These are phyloP conservation scores for Priceomyces carsonii DNA, from an alignment of 805 yeast species.

Conservation along the genomic window DNA sequence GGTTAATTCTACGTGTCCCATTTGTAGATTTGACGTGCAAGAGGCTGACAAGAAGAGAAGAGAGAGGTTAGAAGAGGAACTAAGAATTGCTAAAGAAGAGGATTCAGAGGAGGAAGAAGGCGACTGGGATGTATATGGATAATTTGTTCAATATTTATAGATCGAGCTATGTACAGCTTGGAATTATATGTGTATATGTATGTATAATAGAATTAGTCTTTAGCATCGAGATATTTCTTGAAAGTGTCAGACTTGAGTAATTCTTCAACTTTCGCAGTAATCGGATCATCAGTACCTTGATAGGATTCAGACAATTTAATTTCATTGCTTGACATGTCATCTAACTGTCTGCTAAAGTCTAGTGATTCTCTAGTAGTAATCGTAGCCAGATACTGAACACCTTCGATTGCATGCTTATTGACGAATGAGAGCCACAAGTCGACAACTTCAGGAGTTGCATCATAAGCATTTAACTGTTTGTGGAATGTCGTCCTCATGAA, in stretches of 20 bases:
- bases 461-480: constrained; percentile 73
- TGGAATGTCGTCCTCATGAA: constrained; percentile 85
- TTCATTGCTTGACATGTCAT: constrained; percentile 25
- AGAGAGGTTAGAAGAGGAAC: constrained; percentile 34
- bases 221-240: constrained; percentile 45
- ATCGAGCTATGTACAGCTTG: neutral
- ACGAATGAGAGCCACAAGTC: constrained; percentile 81
- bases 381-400: constrained; percentile 80
- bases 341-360: constrained; percentile 27
- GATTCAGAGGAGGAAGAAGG: constrained; percentile 59
- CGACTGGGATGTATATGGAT: constrained; percentile 83
- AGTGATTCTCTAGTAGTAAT: constrained; percentile 42
- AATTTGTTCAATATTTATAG: no score
- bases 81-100: constrained; percentile 39
- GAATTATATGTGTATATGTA: no score
- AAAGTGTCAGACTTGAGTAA: constrained; percentile 72
- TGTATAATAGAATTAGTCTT: constrained; percentile 1
- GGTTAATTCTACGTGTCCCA: constrained; percentile 74
- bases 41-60: constrained; percentile 31
- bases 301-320: constrained; percentile 35
- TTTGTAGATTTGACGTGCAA: constrained; percentile 75
- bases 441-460: constrained; percentile 80
- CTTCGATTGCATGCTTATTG: constrained; percentile 73
- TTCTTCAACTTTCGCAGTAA: constrained; percentile 68
- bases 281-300: constrained; percentile 42